Base-by-base conservation (phyloP, 257 asterid species). In the Penstemon davidsonii region DNA sequence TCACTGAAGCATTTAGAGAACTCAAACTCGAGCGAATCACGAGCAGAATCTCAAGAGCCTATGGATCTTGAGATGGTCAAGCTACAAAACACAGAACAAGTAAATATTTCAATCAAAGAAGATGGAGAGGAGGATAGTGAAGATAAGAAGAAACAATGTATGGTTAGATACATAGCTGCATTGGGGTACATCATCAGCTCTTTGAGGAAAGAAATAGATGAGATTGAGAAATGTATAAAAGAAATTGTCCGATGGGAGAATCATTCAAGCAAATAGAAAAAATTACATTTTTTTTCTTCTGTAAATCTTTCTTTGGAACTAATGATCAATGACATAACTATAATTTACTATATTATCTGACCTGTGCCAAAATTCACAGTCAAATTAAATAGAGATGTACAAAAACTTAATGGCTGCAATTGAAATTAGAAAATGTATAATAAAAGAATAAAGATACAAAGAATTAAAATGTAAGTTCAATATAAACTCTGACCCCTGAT, bases 151-250 rank as follows among this genome's bases (percentile, higher is more conserved):
- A 39, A 25, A 25, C 2, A 72, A 57, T 66, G 46, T 25, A 19
- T 70, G 47, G 66, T 64, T 6, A 68, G 36, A 5, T 77, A 68
- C 57, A 38, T 82, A 6, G 68, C 78, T 59, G 78, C 87, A 25
- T 66, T 68, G 7, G 70, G 71, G 38, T 83, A 80, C 53, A 78
- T 86, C 79, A 63, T 82, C 50, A 60, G 69, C 37, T 72, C 82
- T 41, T 39, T 76, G 63, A 66, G 43, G 66, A 74, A 51, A 67
- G 88, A 81, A 73, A 38, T 77, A 55, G 60, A 64, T 15, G 69
- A 77, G 15, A 43, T 62, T 7, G 70, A 67, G 47, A 62, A 73
- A 7, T 67, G 71, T 43, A 33, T 57, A 18, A 71, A 13, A 65
- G 83, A 79, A 52, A 58, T 82, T 41, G 69, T 69, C 15, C 72